Base-by-base conservation (phyloP, 805 yeast genomes). In the Monosporozyma aerobia region DNA sequence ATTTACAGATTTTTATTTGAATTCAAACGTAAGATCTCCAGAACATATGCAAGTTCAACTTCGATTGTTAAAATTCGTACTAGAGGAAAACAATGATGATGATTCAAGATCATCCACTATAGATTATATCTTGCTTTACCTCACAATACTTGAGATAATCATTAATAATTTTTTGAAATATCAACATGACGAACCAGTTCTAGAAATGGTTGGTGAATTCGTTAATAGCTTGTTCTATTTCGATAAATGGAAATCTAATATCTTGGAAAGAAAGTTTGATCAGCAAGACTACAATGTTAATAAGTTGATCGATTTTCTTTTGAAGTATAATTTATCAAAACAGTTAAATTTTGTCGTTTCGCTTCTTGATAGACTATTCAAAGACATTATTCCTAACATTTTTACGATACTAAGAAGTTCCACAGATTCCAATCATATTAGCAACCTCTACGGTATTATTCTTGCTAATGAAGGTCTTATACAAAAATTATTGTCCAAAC, bases 1-100 rank as follows among this genome's bases (percentile, higher is more conserved):
- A n/a, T 50, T 50, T 49, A 32, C n/a, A 7, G 46, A 49, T 3
- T 49, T 22, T 43, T 49, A 49, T 30, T 29, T 41, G 6, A 33
- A 43, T 19, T 11, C 5, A 13, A 3, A 30, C 10, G 9, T 3
- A 14, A 23, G 5, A 11, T 11, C 14, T 9, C 14, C 19, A n/a
- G 29, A 22, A 5, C 22, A 10, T 22, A 9, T 49, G 1, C 23
- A n/a, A 6, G 16, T 30, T 11, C 41, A 49, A 5, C 8, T 41
- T 3, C 45, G 16, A 13, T 32, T 41, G 19, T 5, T 49, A 2
- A 30, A 19, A 3, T 3, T 40, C n/a, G 6, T 43, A 32, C 10
- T 22, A 23, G 30, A 49, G 13, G 37, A 41, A n/a, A 10, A 32
- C 5, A 16, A 2, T 30, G 13, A 14, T 33, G 22, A 5, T 30